Percentiles rank a stretch among this genome's conserved stretches.
These are phyloP conservation scores for Eustoma russellianum DNA, from an alignment of 257 asterid species.

Conservation along the genomic window DNA sequence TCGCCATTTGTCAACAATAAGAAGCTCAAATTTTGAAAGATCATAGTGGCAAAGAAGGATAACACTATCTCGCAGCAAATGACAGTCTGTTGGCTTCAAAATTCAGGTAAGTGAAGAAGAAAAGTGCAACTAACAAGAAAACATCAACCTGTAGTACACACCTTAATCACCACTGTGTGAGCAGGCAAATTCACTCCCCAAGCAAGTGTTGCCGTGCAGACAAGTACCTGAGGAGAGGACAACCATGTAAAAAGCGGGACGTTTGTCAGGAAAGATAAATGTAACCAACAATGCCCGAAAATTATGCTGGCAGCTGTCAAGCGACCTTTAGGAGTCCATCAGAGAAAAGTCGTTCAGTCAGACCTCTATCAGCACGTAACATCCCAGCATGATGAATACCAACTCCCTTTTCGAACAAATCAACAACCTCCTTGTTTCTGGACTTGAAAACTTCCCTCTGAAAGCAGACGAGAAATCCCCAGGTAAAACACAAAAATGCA, in stretches of 20 bases:
- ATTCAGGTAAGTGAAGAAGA: neutral
- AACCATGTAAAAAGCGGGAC: constrained; percentile 11
- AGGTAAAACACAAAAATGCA: constrained; percentile 9
- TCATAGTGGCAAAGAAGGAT: too few species aligned
- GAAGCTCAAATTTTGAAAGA: too few species aligned
- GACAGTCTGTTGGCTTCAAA: neutral
- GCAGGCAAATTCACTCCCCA: constrained; percentile 99
- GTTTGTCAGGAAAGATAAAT: constrained; percentile 3
- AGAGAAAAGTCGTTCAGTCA: constrained; percentile 96
- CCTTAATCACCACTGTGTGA: constrained; percentile 99
- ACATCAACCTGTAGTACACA: constrained; percentile 25
- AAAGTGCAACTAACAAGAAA: constrained; percentile 3
- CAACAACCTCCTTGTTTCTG: constrained; percentile 82
- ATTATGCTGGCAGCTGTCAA: neutral
- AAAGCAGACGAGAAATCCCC: constrained; percentile 19
- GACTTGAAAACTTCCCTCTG: constrained; percentile 95
- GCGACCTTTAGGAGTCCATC: constrained; percentile 78
- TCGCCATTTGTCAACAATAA: too few species aligned
- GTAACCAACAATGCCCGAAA: neutral
- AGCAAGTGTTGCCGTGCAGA: constrained; percentile 98
- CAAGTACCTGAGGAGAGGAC: constrained; percentile 60
- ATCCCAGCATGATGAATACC: constrained; percentile 99
- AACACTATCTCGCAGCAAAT: too few species aligned
- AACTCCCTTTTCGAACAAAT: constrained; percentile 73
- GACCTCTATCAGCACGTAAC: constrained; percentile 88